A percentile compares a stretch with the other conserved stretches of the same genome.
These are phyloP conservation scores for Sclerotinia minor DNA, from an alignment of 2,329 filamentous ascomycete species.

Conservation along the genomic window DNA sequence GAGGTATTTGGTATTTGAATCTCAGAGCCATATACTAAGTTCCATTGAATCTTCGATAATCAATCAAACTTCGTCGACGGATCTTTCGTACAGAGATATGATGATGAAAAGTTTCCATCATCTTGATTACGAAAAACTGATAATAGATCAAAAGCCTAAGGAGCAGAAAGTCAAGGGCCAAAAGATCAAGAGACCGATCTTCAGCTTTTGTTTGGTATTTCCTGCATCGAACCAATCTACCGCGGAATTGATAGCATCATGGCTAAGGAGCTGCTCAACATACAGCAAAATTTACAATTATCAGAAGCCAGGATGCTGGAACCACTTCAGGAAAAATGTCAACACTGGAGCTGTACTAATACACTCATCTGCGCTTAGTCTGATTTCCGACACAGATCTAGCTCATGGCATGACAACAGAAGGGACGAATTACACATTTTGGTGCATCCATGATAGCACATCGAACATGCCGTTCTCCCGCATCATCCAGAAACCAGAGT, in stretches of 20 bases:
- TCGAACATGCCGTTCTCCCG: conserved; percentile 35
- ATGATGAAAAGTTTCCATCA: conserved; percentile 29
- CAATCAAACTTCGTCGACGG: conserved; percentile 1
- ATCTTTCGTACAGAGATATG: conserved; percentile 7
- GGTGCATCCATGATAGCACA: conserved; percentile 36
- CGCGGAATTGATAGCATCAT: conserved; percentile 46
- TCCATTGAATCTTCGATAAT: background rate
- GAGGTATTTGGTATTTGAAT: conserved; percentile 36
- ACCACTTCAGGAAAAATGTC: conserved; percentile 44
- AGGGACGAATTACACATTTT: conserved; percentile 31
- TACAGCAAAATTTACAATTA: conserved; percentile 48
- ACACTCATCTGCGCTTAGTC: conserved; percentile 34
- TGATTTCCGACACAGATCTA: conserved; percentile 32
- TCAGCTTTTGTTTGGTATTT: conserved; percentile 52
- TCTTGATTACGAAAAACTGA: conserved; percentile 32
- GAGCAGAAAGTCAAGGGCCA: conserved; percentile 6
- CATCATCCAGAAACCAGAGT: conserved; percentile 27
- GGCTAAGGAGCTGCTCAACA: conserved; percentile 47
- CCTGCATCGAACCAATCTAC: conserved; percentile 44
- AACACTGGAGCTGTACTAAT: conserved; percentile 34
- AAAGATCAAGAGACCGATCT: conserved; percentile 27
- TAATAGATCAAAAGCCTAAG: conserved; percentile 23
- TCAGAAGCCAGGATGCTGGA: conserved; percentile 50
- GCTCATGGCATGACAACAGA: conserved; percentile 21
- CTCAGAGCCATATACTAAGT: background rate